phyloP scores from a whole-genome alignment of 2,329 filamentous ascomycete genomes.

The Elsinoe arachidis region DNA sequence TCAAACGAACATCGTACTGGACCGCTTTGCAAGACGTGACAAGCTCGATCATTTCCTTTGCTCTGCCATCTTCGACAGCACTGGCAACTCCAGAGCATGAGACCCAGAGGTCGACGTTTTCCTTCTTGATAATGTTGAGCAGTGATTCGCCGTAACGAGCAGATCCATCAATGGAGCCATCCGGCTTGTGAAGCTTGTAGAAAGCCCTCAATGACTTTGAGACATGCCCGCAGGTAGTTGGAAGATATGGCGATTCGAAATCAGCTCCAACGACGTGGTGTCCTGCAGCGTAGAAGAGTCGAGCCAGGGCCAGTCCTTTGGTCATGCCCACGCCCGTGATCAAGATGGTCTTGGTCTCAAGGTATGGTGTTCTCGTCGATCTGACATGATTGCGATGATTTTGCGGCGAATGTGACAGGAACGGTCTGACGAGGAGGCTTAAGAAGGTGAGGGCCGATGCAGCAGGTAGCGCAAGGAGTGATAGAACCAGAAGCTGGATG shows the following conservation, averaged over 20 bases:
- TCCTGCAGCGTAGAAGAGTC: conserved; percentile 54
- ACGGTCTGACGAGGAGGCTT: conserved; percentile 20
- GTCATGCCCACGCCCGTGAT: conserved; percentile 66
- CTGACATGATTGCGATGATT: conserved; percentile 21
- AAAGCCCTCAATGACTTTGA: conserved; percentile 51
- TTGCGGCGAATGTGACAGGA: conserved; percentile 16
- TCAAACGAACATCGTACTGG: conserved; percentile 52
- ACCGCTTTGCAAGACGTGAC: conserved; percentile 53
- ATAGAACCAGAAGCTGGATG: conserved; percentile 36
- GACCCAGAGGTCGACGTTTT: conserved; percentile 63
- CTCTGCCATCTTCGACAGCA: conserved; percentile 57
- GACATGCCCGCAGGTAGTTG: conserved; percentile 44
- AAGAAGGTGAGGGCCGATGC: conserved; percentile 36
- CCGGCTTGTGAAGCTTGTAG: conserved; percentile 37
- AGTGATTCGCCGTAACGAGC: conserved; percentile 49
- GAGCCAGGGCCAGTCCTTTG: conserved; percentile 59
- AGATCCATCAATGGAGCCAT: conserved; percentile 26
- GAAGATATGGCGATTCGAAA: conserved; percentile 37
- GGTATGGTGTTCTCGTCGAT: conserved; percentile 27
- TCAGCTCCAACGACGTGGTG: conserved; percentile 67
- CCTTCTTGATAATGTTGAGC: conserved; percentile 49
- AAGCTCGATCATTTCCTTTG: conserved; percentile 52
- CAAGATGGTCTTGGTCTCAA: conserved; percentile 49
- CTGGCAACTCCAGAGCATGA: conserved; percentile 61
- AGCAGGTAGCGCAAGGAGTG: conserved; percentile 42